A percentile compares a stretch with the other conserved stretches of the same genome.
phyloP scores from a whole-genome alignment of 2,329 filamentous ascomycete genomes.

The Ascochyta pisi region DNA sequence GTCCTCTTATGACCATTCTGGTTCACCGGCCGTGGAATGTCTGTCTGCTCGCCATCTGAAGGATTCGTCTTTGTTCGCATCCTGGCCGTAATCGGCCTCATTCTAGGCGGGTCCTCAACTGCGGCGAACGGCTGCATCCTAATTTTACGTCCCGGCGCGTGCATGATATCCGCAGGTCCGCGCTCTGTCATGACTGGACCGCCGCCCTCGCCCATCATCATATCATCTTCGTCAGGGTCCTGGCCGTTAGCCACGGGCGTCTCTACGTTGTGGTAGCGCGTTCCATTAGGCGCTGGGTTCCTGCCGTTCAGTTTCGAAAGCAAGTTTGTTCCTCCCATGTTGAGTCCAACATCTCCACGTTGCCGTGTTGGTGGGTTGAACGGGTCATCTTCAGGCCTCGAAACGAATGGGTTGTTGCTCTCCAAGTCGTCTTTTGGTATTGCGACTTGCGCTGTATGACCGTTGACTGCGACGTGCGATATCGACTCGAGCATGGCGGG shows the following conservation, averaged over 20 bases:
- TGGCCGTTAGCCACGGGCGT: conserved; percentile 57
- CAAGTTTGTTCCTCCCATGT: conserved; percentile 46
- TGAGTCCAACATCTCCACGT: conserved; percentile 44
- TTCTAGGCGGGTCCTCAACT: conserved; percentile 47
- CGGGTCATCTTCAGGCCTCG: conserved; percentile 52
- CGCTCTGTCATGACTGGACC: conserved; percentile 41
- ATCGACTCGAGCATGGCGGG: conserved; percentile 65
- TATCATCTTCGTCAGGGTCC: conserved; percentile 52
- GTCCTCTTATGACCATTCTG: conserved; percentile 80
- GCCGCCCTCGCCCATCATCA: conserved; percentile 50
- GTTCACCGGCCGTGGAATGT: conserved; percentile 46
- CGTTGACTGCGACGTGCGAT: conserved; percentile 36
- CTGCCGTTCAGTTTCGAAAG: conserved; percentile 55
- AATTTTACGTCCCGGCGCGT: conserved; percentile 55
- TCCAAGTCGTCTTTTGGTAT: conserved; percentile 30
- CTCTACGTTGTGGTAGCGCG: conserved; percentile 48
- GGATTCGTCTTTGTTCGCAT: conserved; percentile 46
- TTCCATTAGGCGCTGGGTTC: conserved; percentile 35
- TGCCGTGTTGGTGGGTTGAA: conserved; percentile 50
- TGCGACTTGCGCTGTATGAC: conserved; percentile 21
- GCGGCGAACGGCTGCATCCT: conserved; percentile 44
- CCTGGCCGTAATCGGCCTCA: conserved; percentile 50
- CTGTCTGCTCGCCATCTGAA: conserved; percentile 50
- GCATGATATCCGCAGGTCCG: conserved; percentile 52
- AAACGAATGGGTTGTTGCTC: conserved; percentile 39